A percentile compares a stretch with the other conserved stretches of the same genome.
phyloP scores from a whole-genome alignment of 805 yeast genomes.

The Candida sithepensis region DNA sequence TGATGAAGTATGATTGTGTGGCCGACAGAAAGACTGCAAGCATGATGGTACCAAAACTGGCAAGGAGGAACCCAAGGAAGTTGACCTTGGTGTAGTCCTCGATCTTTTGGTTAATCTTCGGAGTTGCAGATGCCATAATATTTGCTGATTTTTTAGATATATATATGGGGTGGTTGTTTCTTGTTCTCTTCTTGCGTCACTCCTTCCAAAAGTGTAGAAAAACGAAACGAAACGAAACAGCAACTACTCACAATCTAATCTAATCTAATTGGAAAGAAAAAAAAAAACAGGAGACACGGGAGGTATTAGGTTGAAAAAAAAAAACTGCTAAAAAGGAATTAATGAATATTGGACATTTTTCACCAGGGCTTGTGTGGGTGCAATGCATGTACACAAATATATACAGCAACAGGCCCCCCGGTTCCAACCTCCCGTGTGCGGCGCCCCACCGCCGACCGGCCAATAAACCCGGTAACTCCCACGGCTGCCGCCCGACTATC shows the following conservation, averaged over 20 bases:
- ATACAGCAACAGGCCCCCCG: not conserved
- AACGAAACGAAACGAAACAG: no score
- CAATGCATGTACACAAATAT: no score
- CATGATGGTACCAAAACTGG: constrained; percentile 21
- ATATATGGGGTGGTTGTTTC: not conserved
- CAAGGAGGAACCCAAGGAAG: constrained; percentile 23
- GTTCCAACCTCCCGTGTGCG: not conserved
- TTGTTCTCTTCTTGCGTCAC: not conserved
- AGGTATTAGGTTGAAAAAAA: no score
- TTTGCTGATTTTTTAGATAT: not conserved
- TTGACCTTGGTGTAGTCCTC: constrained; percentile 21
- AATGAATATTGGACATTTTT: no score
- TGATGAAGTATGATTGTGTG: constrained; percentile 31
- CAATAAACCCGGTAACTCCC: not conserved
- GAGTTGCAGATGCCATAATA: not conserved
- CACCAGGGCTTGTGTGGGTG: no score
- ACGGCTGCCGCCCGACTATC: not conserved
- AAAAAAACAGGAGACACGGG: no score
- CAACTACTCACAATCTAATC: no score
- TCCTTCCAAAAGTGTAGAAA: no score
- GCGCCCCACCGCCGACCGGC: not conserved
- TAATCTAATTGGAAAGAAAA: no score
- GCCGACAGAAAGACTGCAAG: constrained; percentile 29
- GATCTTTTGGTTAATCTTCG: constrained; percentile 9
- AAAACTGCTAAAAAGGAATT: no score